Evolutionary conservation across 352 stramenopile species (phyloP), one percentile per base, ranked within the genome.

Genomic region (Hyaloperonospora brassicae): DNA sequence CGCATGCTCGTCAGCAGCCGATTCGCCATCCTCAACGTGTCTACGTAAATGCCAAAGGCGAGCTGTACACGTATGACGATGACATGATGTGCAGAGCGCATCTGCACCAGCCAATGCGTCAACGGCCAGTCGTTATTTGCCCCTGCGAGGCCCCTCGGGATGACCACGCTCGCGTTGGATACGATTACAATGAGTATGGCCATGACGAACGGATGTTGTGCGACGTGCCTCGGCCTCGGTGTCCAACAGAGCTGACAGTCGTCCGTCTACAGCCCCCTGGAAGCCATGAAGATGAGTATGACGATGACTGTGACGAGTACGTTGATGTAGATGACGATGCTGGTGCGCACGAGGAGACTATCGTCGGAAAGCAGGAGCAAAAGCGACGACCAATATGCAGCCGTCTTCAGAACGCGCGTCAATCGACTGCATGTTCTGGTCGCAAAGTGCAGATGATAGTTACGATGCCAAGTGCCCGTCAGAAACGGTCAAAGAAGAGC

Each of bases 371-470:
- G 24, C 48, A 65, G 57, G 4, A 58, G n/a, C 13, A 56, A 45
- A 60, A 55, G 39, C 59, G 54, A 17, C 42, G 52, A 61, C n/a
- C 51, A 39, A 13, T 61, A 12, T 39, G n/a, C 13, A 49, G n/a
- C 55, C 50, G 40, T 5, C 6, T 2, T 11, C 39, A 55, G 35
- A 45, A 11, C 17, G 42, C 12, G 25, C 38, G 40, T 5, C 47
- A 14, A 5, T 23, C 43, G 10, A 50, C 52, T 44, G 12, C 53
- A 22, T 22, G 17, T 24, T 50, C 42, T 50, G 51, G 40, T 12
- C 56, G 61, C 30, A 75, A 61, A 42, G 67, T 75, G 17, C 60
- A 68, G 40, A 62, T 75, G 48, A 48, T 72, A 36, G 51, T 24
- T 25, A 47, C 46, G 3, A 45, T 8, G n/a, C 24, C 44, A 30